A percentile compares a stretch with the other conserved stretches of the same genome.
Evolutionary conservation across 2,329 filamentous ascomycete species (phyloP).

Genomic region (Nemania sp.): DNA sequence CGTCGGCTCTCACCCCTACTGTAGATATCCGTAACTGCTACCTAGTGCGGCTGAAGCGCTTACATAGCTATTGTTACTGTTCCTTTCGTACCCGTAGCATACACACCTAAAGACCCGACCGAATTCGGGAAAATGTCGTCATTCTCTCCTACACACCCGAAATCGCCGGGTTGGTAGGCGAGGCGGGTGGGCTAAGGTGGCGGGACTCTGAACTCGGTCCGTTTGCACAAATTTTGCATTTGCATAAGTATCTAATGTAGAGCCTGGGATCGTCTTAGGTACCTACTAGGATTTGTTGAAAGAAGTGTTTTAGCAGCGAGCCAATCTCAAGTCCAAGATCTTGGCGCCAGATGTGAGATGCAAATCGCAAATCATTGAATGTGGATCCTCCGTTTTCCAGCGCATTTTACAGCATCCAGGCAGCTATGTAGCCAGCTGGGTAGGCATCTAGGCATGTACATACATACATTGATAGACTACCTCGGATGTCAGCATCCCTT

Average conservation of each 20-base stretch:
- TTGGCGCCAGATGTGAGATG: neutral
- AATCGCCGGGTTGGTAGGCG: neutral
- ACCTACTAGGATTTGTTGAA: neutral
- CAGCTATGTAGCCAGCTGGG: no score
- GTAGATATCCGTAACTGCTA: neutral
- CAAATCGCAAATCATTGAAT: neutral
- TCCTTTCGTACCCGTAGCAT: no score
- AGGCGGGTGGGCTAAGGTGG: neutral
- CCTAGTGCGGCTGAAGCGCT: slow-evolving; percentile 10
- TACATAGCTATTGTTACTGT: neutral
- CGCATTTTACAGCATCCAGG: no score
- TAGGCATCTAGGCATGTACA: no score
- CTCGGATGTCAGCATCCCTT: neutral
- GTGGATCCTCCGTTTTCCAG: neutral
- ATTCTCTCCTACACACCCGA: slow-evolving; percentile 2
- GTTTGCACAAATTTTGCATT: neutral
- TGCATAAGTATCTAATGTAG: no score
- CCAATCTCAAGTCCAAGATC: slow-evolving; percentile 1
- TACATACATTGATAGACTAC: no score
- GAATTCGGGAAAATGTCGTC: neutral
- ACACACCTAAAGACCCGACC: neutral
- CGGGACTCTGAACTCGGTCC: neutral
- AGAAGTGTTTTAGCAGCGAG: no score
- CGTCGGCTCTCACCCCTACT: slow-evolving; percentile 25
- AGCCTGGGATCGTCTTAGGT: no score